Evolutionary conservation across 2,329 filamentous ascomycete species (phyloP).

Genomic region (Tolypocladium capitatum): DNA sequence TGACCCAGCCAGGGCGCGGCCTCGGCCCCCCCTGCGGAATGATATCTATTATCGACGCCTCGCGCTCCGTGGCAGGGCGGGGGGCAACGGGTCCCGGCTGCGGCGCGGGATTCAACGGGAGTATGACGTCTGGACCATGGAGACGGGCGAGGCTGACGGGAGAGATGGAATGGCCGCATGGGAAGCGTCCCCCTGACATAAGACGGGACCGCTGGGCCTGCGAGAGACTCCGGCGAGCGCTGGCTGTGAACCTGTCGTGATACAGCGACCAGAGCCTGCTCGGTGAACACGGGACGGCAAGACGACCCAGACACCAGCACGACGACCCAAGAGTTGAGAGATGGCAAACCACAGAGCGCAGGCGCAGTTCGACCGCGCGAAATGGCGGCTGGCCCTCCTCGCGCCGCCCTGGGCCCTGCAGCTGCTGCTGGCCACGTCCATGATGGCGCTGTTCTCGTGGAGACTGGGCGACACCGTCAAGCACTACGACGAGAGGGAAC

Average conservation of each 20-base stretch:
- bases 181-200: neutral
- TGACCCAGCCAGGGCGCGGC: neutral
- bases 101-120: neutral
- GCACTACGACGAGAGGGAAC: conserved; percentile 26
- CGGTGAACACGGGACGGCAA: neutral
- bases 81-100: neutral
- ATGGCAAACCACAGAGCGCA: conserved; percentile 35
- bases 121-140: neutral
- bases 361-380: conserved; percentile 36
- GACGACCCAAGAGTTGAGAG: neutral
- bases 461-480: conserved; percentile 34
- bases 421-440: conserved; percentile 27
- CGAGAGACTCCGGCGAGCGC: neutral
- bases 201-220: neutral
- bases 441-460: conserved; percentile 40
- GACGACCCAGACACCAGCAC: neutral
- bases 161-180: neutral
- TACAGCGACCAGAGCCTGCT: neutral
- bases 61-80: neutral
- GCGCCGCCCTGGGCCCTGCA: conserved; percentile 38
- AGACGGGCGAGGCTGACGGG: neutral
- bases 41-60: neutral
- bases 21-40: neutral
- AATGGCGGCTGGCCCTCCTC: conserved; percentile 35
- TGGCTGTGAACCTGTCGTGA: neutral